Conservation (phyloP, 495 filamentous ascomycete species). For the Xylaria nigripes region DNA sequence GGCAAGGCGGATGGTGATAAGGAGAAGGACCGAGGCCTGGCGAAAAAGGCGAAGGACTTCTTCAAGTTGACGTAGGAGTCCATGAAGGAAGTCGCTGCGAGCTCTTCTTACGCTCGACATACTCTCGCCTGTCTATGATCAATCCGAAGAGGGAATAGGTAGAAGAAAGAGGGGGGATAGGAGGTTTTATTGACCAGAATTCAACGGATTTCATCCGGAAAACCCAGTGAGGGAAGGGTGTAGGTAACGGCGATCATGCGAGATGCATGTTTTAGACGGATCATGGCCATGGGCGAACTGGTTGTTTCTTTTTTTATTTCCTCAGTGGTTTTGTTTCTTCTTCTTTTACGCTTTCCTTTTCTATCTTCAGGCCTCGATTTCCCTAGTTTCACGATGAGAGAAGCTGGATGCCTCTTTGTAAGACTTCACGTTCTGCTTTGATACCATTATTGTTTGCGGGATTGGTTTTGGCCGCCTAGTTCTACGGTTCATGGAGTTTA, state of each 20-base stretch:
- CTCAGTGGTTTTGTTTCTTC: too few relatives aligned
- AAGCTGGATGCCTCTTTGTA: neutral
- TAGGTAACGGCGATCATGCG: too few relatives aligned
- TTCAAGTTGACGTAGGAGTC: conserved; percentile 39
- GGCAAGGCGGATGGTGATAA: neutral
- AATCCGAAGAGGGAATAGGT: neutral
- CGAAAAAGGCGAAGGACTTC: conserved; percentile 49
- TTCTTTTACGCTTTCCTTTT: neutral
- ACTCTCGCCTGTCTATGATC: neutral
- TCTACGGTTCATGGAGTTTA: conserved; percentile 1
- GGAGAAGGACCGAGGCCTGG: conserved; percentile 31
- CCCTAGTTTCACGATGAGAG: neutral
- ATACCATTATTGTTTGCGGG: conserved; percentile 5
- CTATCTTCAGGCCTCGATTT: neutral
- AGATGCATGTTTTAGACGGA: too few relatives aligned
- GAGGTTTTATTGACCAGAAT: neutral
- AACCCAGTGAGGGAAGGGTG: too few relatives aligned
- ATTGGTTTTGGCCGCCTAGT: neutral
- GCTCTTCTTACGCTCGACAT: neutral
- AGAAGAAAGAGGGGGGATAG: neutral
- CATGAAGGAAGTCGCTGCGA: neutral
- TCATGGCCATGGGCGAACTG: neutral
- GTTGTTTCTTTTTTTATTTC: neutral
- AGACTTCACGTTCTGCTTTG: neutral
- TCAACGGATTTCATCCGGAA: too few relatives aligned